Percentiles rank a stretch among this genome's conserved stretches.
These are phyloP conservation scores for Serendipita sp. DNA, from an alignment of 768 basidiomycete genomes.

Conservation along the genomic window DNA sequence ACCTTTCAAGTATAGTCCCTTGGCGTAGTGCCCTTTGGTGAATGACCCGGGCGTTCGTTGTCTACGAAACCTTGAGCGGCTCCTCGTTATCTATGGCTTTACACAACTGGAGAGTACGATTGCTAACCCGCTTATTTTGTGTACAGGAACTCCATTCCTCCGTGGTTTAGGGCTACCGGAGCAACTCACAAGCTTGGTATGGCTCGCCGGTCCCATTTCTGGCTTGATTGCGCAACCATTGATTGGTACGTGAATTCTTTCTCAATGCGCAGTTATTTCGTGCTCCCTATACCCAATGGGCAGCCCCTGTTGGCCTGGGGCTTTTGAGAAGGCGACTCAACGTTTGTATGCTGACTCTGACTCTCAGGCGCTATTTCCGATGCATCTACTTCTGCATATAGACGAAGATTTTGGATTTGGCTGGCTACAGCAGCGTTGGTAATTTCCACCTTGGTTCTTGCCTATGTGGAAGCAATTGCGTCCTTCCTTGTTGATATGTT, in stretches of 20 bases:
- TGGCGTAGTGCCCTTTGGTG: not conserved
- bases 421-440: constrained; percentile 71
- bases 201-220: constrained; percentile 61
- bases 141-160: constrained; percentile 73
- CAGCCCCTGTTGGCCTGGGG: not conserved
- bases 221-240: constrained; percentile 94
- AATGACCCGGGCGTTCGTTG: not conserved
- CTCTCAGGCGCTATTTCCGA: constrained; percentile 81
- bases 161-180: constrained; percentile 68
- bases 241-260: constrained; percentile 44
- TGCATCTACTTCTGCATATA: constrained; percentile 76
- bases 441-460: constrained; percentile 59
- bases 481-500: constrained; percentile 60
- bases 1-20: not conserved
- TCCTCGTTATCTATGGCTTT: too few species aligned
- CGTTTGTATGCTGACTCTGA: constrained; percentile 2
- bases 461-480: constrained; percentile 66
- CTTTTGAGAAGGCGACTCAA: not conserved
- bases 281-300: too few species aligned
- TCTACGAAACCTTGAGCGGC: too few species aligned
- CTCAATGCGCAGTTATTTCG: not conserved
- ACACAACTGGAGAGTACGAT: too few species aligned
- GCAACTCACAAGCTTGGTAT: constrained; percentile 45
- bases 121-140: too few species aligned
- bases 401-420: constrained; percentile 86